A percentile compares a stretch with the other conserved stretches of the same genome.
Conservation (phyloP, 106 monocot genomes). For the Dioscorea zingiberensis region DNA sequence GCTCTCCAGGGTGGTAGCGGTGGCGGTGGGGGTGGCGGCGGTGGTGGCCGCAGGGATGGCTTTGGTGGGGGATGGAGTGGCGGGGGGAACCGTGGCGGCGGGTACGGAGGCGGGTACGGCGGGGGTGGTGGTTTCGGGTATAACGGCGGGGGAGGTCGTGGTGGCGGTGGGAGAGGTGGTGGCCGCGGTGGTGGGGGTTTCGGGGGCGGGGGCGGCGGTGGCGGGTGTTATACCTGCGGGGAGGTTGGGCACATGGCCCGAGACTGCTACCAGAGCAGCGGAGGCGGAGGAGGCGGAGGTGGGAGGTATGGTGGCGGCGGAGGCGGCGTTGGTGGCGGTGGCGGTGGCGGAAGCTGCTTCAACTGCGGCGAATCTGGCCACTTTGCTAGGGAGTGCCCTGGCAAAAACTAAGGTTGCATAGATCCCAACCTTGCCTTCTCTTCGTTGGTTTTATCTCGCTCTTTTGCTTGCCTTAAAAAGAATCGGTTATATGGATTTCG, state of each 20-base stretch:
- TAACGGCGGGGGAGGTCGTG: conserved; percentile 12
- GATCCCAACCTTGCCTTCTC: no score
- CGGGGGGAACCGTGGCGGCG: conserved; percentile 11
- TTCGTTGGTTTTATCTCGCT: no score
- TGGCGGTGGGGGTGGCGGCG: conserved; percentile 6
- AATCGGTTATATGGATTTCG: no score
- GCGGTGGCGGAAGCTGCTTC: conserved; percentile 5
- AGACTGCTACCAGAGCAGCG: no score
- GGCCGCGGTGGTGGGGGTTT: conserved; percentile 11
- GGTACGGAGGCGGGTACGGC: conserved; percentile 5
- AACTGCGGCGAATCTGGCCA: conserved; percentile 8
- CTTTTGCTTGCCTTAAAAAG: no score
- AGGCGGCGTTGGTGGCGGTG: no score
- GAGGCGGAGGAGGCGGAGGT: no score
- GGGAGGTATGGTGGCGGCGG: no score
- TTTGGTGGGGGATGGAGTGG: conserved; percentile 5
- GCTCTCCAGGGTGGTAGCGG: conserved; percentile 15
- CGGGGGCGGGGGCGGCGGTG: conserved; percentile 13
- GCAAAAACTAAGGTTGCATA: no score
- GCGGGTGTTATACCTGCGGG: neutral
- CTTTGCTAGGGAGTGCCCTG: neutral
- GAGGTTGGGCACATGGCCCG: no score
- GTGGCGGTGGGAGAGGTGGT: conserved; percentile 5
- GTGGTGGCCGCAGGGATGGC: neutral
- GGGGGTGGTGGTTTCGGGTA: conserved; percentile 14